Evolutionary conservation across 2,329 filamentous ascomycete species (phyloP).

Genomic region (Aspergillus sp.): DNA sequence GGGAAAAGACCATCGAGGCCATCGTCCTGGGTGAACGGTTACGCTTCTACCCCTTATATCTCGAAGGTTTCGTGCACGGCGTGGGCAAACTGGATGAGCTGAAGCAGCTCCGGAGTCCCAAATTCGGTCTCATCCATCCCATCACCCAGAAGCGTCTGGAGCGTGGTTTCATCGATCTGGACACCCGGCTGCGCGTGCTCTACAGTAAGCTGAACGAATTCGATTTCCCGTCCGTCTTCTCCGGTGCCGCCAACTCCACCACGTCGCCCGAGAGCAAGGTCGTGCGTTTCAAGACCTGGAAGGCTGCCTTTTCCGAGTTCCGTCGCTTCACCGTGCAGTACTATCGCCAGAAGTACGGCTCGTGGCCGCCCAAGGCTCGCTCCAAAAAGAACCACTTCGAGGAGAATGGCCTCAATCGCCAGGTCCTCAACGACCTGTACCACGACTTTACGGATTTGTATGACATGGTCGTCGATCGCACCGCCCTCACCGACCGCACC

Average conservation of each 20-base stretch:
- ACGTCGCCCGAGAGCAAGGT: slow-evolving; percentile 66
- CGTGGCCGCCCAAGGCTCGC: slow-evolving; percentile 83
- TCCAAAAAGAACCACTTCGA: slow-evolving; percentile 88
- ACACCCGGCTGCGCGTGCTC: slow-evolving; percentile 61
- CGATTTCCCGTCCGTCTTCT: slow-evolving; percentile 82
- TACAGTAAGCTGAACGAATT: slow-evolving; percentile 73
- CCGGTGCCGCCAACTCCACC: slow-evolving; percentile 77
- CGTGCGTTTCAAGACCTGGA: slow-evolving; percentile 80
- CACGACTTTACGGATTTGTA: slow-evolving; percentile 79
- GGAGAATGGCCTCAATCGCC: slow-evolving; percentile 75
- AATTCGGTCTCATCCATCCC: slow-evolving; percentile 61
- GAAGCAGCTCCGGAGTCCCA: slow-evolving; percentile 58
- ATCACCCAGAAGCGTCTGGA: slow-evolving; percentile 73
- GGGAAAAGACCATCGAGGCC: slow-evolving; percentile 82
- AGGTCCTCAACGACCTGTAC: slow-evolving; percentile 75
- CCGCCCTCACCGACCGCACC: slow-evolving; percentile 66
- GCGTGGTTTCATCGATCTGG: slow-evolving; percentile 70
- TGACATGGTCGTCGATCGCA: slow-evolving; percentile 77
- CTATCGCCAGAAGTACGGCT: slow-evolving; percentile 60
- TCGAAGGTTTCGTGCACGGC: slow-evolving; percentile 84
- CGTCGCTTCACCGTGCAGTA: slow-evolving; percentile 64
- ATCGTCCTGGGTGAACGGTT: slow-evolving; percentile 84
- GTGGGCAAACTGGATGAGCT: slow-evolving; percentile 74
- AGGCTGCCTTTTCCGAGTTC: slow-evolving; percentile 63
- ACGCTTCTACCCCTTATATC: slow-evolving; percentile 73